Evolutionary conservation across 176 grass and related monocot species (phyloP), one percentile per base, ranked within the genome.

Genomic region (Aegilops umbellulata): DNA sequence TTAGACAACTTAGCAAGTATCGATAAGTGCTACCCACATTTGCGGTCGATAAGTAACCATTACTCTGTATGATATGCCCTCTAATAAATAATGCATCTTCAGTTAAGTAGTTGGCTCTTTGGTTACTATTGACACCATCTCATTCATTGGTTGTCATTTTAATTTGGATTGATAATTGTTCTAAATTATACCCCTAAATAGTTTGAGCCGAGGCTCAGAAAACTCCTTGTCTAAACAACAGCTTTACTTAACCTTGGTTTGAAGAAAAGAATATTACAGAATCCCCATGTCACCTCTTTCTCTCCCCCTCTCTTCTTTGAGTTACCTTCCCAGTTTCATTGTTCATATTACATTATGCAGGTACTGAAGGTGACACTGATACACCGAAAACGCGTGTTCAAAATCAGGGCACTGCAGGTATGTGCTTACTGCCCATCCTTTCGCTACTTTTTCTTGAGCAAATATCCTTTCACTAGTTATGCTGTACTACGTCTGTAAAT

Each of bases 341-440:
- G 41, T 88, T 78, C 57, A 62, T 42, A 25, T 78, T 76, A 65
- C 20, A 38, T 32, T 15, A 17, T 85, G 86, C 82, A 91, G 90
- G 20, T 78, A 69, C 38, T 70, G 69, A 91, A 73, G 78, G 4
- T 12, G 15, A 81, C 7, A 32, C 42, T 55, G 58, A 65, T 70
- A 79, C 46, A 73, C 27, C 57, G 72, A 25, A 6, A 73, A 30
- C 8, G 6, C 10, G 27, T 85, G 72, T 72, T 73, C 20, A 83
- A 49, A 79, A 35, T 25, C 58, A 62, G 60, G 36, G 19, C 35
- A 69, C 29, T 77, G 38, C 72, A 87, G 85, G 75, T 90, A 68
- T 80, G 57, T 34, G 78, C 51, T 42, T 61, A 61, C 24, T 47
- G 35, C 24, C 36, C 3, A 4, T 62, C 69, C 68, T 83, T 74